Conservation (phyloP, 768 basidiomycete genomes). For the Tulasnella sp. region DNA sequence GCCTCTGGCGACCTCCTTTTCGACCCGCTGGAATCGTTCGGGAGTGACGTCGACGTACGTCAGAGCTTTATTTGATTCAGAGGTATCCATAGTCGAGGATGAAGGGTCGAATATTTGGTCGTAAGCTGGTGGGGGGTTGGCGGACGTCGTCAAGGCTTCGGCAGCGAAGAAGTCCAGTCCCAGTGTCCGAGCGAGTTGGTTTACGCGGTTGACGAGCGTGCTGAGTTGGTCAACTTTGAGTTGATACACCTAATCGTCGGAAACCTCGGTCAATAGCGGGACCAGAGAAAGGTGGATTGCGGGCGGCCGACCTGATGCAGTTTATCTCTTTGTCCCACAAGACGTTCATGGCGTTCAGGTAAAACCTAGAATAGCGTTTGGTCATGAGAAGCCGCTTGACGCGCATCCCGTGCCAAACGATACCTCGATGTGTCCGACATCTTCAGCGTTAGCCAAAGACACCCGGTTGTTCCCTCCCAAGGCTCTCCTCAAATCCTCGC, state of each 20-base stretch:
- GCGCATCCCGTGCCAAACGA: background rate
- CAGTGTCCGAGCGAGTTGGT: slow-evolving; percentile 44
- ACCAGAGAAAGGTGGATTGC: background rate
- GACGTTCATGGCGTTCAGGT: slow-evolving; percentile 57
- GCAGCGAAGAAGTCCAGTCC: slow-evolving; percentile 45
- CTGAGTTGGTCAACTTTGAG: slow-evolving; percentile 62
- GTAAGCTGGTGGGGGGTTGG: slow-evolving; percentile 32
- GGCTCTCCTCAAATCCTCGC: slow-evolving; percentile 53
- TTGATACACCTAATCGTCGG: background rate
- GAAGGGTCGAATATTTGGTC: slow-evolving; percentile 25
- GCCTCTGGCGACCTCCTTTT: slow-evolving; percentile 74
- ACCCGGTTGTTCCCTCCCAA: slow-evolving; percentile 48
- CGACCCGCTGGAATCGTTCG: slow-evolving; percentile 66
- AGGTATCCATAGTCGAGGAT: slow-evolving; percentile 10
- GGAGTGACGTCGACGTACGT: slow-evolving; percentile 52
- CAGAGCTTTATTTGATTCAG: slow-evolving; percentile 31
- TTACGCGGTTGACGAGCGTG: slow-evolving; percentile 57
- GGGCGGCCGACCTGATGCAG: slow-evolving; percentile 51
- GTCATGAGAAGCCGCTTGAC: background rate
- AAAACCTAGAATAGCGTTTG: slow-evolving; percentile 29
- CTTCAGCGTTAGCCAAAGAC: slow-evolving; percentile 38
- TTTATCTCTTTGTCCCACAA: slow-evolving; percentile 64
- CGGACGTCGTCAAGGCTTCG: slow-evolving; percentile 35
- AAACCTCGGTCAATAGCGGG: background rate
- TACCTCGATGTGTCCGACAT: slow-evolving; percentile 52